These are phyloP conservation scores for Hortiboletus campestris DNA, from an alignment of 768 basidiomycete genomes.

Conservation along the genomic window DNA sequence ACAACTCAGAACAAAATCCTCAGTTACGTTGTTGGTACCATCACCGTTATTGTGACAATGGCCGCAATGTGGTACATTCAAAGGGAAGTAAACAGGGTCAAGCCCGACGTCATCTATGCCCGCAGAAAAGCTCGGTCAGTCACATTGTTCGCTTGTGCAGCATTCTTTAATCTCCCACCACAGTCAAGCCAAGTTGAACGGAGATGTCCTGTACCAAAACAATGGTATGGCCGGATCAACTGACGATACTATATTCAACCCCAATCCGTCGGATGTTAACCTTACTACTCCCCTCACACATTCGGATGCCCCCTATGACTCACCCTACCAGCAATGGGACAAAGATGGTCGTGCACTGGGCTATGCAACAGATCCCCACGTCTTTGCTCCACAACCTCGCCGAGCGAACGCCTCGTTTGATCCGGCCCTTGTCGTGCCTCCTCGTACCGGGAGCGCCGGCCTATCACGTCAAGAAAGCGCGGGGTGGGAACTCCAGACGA, in stretches of 20 bases:
- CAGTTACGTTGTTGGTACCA: conserved; percentile 61
- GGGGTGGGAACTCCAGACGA: conserved; percentile 30
- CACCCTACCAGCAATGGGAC: conserved; percentile 51
- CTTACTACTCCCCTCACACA: conserved; percentile 29
- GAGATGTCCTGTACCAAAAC: conserved; percentile 32
- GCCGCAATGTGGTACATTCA: conserved; percentile 84
- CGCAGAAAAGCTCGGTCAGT: conserved; percentile 67
- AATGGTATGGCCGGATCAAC: conserved; percentile 29
- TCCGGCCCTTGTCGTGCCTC: conserved; percentile 6
- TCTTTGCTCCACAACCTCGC: conserved; percentile 54
- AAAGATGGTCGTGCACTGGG: conserved; percentile 48
- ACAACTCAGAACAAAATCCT: conserved; percentile 56
- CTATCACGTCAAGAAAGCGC: conserved; percentile 28
- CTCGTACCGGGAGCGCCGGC: conserved; percentile 13
- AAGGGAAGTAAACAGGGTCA: conserved; percentile 64
- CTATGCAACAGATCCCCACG: conserved; percentile 41
- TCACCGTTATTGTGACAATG: conserved; percentile 71
- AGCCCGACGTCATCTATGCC: conserved; percentile 64
- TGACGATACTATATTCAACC: conserved; percentile 36
- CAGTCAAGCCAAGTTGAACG: conserved; percentile 55
- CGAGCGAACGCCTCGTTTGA: conserved; percentile 19
- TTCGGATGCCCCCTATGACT: conserved; percentile 33
- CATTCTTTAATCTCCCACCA: conserved; percentile 3
- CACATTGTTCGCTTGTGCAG: background rate
- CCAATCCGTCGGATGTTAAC: conserved; percentile 40